A percentile compares a stretch with the other conserved stretches of the same genome.
These are phyloP conservation scores for Capronia coronata DNA, from an alignment of 2,329 filamentous ascomycete genomes.

Conservation along the genomic window DNA sequence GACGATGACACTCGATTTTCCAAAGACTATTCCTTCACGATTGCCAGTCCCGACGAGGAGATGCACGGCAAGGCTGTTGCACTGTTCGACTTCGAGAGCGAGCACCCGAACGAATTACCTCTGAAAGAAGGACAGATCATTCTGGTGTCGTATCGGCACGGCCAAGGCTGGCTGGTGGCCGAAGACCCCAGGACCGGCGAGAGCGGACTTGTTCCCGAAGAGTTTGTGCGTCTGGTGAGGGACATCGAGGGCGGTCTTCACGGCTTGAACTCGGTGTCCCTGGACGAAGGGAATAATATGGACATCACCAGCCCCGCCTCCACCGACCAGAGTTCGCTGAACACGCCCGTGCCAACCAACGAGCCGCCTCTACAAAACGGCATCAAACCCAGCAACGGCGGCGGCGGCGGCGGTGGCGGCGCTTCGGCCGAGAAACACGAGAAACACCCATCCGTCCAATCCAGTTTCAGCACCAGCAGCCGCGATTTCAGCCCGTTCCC, in stretches of 20 bases:
- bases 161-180: slow-evolving; percentile 94
- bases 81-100: slow-evolving; percentile 86
- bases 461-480: slow-evolving; percentile 47
- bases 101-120: slow-evolving; percentile 94
- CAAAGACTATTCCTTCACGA: slow-evolving; percentile 88
- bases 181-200: slow-evolving; percentile 92
- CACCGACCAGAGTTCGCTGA: slow-evolving; percentile 35
- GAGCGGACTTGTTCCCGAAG: slow-evolving; percentile 89
- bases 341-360: slow-evolving; percentile 20
- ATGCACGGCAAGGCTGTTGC: slow-evolving; percentile 96
- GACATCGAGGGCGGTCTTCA: slow-evolving; percentile 89
- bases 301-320: slow-evolving; percentile 52
- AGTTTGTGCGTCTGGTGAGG: slow-evolving; percentile 84
- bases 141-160: slow-evolving; percentile 90
- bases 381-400: slow-evolving; percentile 17
- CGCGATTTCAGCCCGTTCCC: slow-evolving; percentile 38
- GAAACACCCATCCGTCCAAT: slow-evolving; percentile 43
- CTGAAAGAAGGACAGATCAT: slow-evolving; percentile 93
- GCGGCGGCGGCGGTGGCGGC: slow-evolving; percentile 9
- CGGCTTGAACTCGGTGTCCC: slow-evolving; percentile 58
- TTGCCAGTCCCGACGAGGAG: slow-evolving; percentile 90
- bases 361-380: slow-evolving; percentile 13
- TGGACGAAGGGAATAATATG: slow-evolving; percentile 46
- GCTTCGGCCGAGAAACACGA: slow-evolving; percentile 24
- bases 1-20: slow-evolving; percentile 68